These are phyloP conservation scores for Melanopsichium pennsylvanicum DNA, from an alignment of 1,284 basidiomycete genomes.

Conservation along the genomic window DNA sequence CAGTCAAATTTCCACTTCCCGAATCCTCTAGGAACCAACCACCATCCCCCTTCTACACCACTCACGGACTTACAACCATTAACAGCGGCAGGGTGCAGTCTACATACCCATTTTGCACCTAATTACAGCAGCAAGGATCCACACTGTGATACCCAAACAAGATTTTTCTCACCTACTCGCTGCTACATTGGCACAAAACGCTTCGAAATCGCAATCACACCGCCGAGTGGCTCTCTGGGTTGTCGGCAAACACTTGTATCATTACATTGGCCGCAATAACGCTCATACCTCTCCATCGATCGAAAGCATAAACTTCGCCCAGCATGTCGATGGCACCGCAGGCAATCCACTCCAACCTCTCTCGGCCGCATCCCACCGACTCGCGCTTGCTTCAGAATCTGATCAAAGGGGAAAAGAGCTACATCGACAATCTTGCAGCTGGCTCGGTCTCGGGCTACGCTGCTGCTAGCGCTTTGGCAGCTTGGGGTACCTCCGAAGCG, in stretches of 20 bases:
- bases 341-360: conserved; percentile 53
- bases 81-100: too few species aligned
- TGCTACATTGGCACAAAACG: too few species aligned
- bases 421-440: conserved; percentile 54
- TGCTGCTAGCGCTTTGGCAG: conserved; percentile 65
- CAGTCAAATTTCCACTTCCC: too few species aligned
- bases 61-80: too few species aligned
- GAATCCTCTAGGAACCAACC: too few species aligned
- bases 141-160: conserved; percentile 4
- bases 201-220: too few species aligned
- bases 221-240: background rate
- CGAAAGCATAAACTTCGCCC: conserved; percentile 2
- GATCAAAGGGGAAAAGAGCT: conserved; percentile 67
- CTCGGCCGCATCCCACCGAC: conserved; percentile 61
- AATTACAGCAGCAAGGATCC: background rate
- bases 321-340: conserved; percentile 49
- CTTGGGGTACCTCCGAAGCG: conserved; percentile 67
- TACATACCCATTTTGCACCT: background rate
- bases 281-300: too few species aligned
- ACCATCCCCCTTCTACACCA: too few species aligned
- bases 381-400: conserved; percentile 66
- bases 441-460: conserved; percentile 44
- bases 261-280: too few species aligned
- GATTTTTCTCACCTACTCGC: background rate
- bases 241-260: background rate